Percentiles rank a stretch among this genome's conserved stretches.
Conservation (phyloP, 495 filamentous ascomycete species). For the Trichocladium uniseriatum region DNA sequence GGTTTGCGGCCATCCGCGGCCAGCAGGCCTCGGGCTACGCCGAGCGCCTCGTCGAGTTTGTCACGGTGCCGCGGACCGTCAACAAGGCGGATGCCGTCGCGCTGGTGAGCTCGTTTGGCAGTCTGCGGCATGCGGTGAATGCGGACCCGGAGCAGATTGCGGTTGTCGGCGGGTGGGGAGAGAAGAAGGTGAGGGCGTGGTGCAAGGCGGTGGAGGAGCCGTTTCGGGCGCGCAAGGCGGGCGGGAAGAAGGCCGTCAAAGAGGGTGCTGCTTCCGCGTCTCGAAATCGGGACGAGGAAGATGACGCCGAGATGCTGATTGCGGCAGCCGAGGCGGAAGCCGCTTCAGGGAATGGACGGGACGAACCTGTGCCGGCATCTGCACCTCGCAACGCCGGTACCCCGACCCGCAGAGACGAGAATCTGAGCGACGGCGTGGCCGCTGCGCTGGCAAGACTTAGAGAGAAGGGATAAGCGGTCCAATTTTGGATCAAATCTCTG, state of each 20-base stretch:
- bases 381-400: not conserved
- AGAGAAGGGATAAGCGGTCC: conserved; percentile 29
- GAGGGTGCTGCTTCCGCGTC: not conserved
- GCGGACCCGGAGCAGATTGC: conserved; percentile 75
- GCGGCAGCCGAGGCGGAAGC: conserved; percentile 35
- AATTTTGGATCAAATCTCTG: not conserved
- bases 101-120: conserved; percentile 81
- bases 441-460: conserved; percentile 45
- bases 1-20: conserved; percentile 69
- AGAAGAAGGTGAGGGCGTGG: conserved; percentile 87
- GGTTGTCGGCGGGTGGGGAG: conserved; percentile 81
- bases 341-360: conserved; percentile 8
- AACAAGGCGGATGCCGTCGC: conserved; percentile 91
- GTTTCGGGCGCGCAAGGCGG: conserved; percentile 64
- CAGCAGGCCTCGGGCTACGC: conserved; percentile 73
- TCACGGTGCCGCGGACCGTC: conserved; percentile 78
- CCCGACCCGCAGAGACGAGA: conserved; percentile 21
- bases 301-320: conserved; percentile 40
- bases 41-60: conserved; percentile 87
- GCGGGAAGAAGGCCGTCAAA: conserved; percentile 35
- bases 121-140: conserved; percentile 75
- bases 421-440: conserved; percentile 45
- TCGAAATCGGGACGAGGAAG: not conserved
- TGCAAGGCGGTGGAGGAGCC: conserved; percentile 70
- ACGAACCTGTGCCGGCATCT: not conserved